Evolutionary conservation across 1,284 basidiomycete genomes (phyloP), one percentile per base, ranked within the genome.

Genomic region (Coniferiporia sulphurascens): DNA sequence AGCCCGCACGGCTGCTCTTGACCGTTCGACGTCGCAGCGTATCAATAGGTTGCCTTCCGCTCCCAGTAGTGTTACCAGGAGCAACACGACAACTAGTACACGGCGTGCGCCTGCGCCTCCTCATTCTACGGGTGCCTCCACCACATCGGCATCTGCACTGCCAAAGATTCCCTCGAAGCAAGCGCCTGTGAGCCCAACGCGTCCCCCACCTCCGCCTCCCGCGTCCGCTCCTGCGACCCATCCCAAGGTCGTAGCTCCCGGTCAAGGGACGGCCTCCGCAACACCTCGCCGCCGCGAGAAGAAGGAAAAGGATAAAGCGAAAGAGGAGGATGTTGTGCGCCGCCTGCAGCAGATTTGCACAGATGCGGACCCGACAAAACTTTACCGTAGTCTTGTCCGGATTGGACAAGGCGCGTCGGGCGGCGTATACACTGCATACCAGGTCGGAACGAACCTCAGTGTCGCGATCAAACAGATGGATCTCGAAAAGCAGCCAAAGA

Each of bases 381-480:
- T 98, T 44, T 99, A 99, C 73, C 80, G 94, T 58, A 95, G 85
- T 71, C 79, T 99, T 52, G 85, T 92, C 72, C 98, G 99, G 84
- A 98, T 99, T 70, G 96, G 96, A 48, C 96, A 98, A 72, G 96
- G 95, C 64, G 95, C 97, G 3, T 97, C 94, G 15, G 97, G 97
- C 52, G 96, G 95, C 62, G 96, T 99, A 1, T 99, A 97, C 74
- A 98, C 96, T 4, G 95, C 96, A 13, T 97, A 98, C 70, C 95
- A 98, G 75, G 89, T 95, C 61, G 95, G 94, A 49, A 93, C 91
- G 32, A 96, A 96, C 72, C 69, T 92, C 49, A 91, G 88, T 4
- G 97, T 99, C 34, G 97, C 97, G 34, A 99, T 99, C 82, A 99
- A 99, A 76, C 96, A 99, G 76, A 99, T 99, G 97, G 96, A 99